Conservation (phyloP, 768 basidiomycete species). For the Mycena albidolilacea region DNA sequence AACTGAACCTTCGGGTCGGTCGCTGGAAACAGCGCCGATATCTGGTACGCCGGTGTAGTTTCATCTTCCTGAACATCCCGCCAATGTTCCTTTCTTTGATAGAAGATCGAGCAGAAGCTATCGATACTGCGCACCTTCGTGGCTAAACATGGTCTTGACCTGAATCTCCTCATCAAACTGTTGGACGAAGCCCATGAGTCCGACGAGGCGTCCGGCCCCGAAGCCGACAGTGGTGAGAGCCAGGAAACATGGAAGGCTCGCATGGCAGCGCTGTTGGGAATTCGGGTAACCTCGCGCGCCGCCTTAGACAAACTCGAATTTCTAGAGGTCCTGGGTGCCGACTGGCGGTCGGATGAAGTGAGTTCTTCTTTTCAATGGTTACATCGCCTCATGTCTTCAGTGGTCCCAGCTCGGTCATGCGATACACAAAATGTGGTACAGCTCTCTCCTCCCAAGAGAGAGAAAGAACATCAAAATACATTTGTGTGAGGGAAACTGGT, state of each 20-base stretch:
- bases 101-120: not conserved
- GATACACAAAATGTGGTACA: not conserved
- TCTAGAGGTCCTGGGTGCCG: not conserved
- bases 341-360: constrained; percentile 11
- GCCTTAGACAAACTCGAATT: constrained; percentile 3
- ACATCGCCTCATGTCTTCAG: not conserved
- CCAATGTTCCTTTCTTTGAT: not conserved
- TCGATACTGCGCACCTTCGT: not conserved
- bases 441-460: not conserved
- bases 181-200: not conserved
- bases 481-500: not conserved
- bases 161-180: not conserved
- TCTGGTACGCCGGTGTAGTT: not conserved
- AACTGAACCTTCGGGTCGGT: not conserved
- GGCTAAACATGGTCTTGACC: not conserved
- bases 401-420: not conserved
- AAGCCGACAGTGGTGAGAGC: not conserved
- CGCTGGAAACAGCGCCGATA: not conserved
- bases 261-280: not conserved
- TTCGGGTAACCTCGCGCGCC: not conserved
- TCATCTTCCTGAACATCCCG: not conserved
- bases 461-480: not conserved
- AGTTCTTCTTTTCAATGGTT: not conserved
- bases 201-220: not conserved
- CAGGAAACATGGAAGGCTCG: not conserved